phyloP scores from a whole-genome alignment of 805 yeast genomes.

The Pichia occidentalis region DNA sequence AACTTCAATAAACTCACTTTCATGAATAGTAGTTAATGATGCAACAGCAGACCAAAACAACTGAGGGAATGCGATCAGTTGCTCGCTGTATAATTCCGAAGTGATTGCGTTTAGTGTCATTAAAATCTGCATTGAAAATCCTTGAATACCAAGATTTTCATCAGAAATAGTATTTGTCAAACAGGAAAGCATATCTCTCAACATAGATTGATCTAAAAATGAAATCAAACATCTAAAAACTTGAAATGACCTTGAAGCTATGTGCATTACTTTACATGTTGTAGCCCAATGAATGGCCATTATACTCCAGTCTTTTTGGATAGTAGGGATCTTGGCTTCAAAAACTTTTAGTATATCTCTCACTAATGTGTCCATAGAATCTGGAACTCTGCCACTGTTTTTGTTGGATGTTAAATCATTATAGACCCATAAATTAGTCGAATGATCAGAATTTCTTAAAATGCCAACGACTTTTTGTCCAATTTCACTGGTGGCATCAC shows the following conservation, averaged over 20 bases:
- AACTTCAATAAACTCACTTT: slow-evolving; percentile 86
- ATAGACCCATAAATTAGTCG: slow-evolving; percentile 67
- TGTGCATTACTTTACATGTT: slow-evolving; percentile 91
- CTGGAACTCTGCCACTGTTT: slow-evolving; percentile 78
- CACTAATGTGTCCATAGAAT: slow-evolving; percentile 71
- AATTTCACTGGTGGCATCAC: slow-evolving; percentile 43
- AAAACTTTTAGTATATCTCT: slow-evolving; percentile 57
- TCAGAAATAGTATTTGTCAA: slow-evolving; percentile 91
- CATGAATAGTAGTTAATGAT: slow-evolving; percentile 81
- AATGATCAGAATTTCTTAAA: slow-evolving; percentile 46
- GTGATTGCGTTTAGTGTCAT: slow-evolving; percentile 94
- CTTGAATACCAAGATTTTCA: slow-evolving; percentile 83
- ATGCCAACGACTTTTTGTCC: slow-evolving; percentile 51
- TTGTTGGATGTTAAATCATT: slow-evolving; percentile 76
- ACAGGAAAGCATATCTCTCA: slow-evolving; percentile 89
- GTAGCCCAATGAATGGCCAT: slow-evolving; percentile 91
- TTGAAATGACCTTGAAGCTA: slow-evolving; percentile 95
- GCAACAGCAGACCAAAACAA: slow-evolving; percentile 95
- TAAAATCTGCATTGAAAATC: slow-evolving; percentile 92
- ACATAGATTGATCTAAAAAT: slow-evolving; percentile 77
- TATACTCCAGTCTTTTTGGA: slow-evolving; percentile 81
- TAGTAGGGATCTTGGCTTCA: slow-evolving; percentile 35
- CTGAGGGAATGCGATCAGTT: slow-evolving; percentile 83
- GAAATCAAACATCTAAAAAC: slow-evolving; percentile 79
- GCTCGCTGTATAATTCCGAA: slow-evolving; percentile 73